A percentile compares a stretch with the other conserved stretches of the same genome.
Conservation (phyloP, 2,329 filamentous ascomycete genomes). For the Sporothrix pallida region DNA sequence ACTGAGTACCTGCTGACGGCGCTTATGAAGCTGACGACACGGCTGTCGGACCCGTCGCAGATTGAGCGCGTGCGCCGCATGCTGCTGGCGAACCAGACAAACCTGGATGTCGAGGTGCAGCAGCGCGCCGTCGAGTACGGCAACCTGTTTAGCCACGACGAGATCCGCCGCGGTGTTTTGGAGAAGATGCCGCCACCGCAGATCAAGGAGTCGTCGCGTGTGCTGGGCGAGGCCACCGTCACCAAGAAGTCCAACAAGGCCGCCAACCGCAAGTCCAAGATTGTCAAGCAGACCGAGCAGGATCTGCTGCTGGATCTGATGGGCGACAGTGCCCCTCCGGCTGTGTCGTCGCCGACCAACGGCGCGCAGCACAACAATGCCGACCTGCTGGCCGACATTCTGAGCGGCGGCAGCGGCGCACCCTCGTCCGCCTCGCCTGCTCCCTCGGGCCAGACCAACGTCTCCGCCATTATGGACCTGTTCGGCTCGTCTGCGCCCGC, state of each 20-base stretch:
- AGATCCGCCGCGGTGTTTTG: slow-evolving; percentile 84
- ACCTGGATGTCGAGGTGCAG: slow-evolving; percentile 93
- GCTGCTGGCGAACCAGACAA: slow-evolving; percentile 77
- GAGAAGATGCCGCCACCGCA: slow-evolving; percentile 98
- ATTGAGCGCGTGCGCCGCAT: slow-evolving; percentile 83
- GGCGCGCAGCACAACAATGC: slow-evolving; percentile 75
- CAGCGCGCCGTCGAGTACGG: slow-evolving; percentile 94
- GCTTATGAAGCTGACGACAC: slow-evolving; percentile 91
- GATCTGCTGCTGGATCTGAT: slow-evolving; percentile 92
- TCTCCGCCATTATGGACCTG: slow-evolving; percentile 86
- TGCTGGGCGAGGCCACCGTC: slow-evolving; percentile 73
- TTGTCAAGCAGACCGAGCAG: slow-evolving; percentile 83
- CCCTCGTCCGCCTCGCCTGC: slow-evolving; percentile 51
- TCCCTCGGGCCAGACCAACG: slow-evolving; percentile 62
- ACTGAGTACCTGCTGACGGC: slow-evolving; percentile 97
- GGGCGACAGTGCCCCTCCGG: slow-evolving; percentile 70
- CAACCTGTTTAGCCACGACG: slow-evolving; percentile 90
- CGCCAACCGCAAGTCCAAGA: slow-evolving; percentile 75
- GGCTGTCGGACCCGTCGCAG: slow-evolving; percentile 82
- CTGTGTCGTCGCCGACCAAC: slow-evolving; percentile 57
- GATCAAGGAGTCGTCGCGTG: slow-evolving; percentile 92
- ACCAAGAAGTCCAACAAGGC: slow-evolving; percentile 69
- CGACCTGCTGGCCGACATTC: slow-evolving; percentile 88
- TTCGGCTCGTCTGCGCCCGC: slow-evolving; percentile 59
- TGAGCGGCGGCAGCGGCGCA: slow-evolving; percentile 74